Conservation (phyloP, 1,284 basidiomycete genomes). For the Leccinum pallidistipes region DNA sequence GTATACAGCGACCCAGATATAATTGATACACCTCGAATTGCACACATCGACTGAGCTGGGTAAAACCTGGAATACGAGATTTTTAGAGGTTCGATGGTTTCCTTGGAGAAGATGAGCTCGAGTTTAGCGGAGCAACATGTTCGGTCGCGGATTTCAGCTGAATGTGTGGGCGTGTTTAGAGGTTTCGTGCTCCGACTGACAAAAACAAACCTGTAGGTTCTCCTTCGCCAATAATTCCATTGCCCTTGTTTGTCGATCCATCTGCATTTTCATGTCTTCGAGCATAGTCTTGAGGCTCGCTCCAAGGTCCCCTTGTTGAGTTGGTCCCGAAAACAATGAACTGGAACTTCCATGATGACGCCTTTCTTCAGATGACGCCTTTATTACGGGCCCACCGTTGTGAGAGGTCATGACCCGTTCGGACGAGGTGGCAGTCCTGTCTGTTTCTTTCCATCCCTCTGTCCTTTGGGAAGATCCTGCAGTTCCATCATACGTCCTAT, state of each 20-base stretch:
- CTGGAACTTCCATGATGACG: slow-evolving; percentile 15
- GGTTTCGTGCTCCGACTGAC: background rate
- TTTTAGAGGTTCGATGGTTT: slow-evolving; percentile 19
- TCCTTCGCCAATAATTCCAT: slow-evolving; percentile 33
- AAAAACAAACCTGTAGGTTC: slow-evolving; percentile 30
- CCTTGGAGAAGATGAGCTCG: slow-evolving; percentile 15
- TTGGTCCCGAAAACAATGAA: slow-evolving; percentile 15
- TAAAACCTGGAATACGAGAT: background rate
- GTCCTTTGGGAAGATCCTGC: slow-evolving; percentile 14
- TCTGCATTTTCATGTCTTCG: slow-evolving; percentile 34
- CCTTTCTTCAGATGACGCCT: slow-evolving; percentile 14
- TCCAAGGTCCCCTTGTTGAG: slow-evolving; percentile 26
- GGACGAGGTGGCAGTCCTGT: slow-evolving; percentile 13
- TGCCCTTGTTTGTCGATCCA: slow-evolving; percentile 34
- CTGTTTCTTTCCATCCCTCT: slow-evolving; percentile 20
- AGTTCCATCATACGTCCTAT: slow-evolving; percentile 12
- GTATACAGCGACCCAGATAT: background rate
- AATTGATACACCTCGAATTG: background rate
- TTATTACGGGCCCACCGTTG: slow-evolving; percentile 9
- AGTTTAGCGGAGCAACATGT: slow-evolving; percentile 14
- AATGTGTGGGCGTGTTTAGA: slow-evolving; percentile 10
- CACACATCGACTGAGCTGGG: background rate
- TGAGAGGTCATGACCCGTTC: slow-evolving; percentile 15
- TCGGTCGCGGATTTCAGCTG: slow-evolving; percentile 27
- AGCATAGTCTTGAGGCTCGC: slow-evolving; percentile 28